Evolutionary conservation across 257 asterid species (phyloP).

Genomic region (Fraxinus excelsior): DNA sequence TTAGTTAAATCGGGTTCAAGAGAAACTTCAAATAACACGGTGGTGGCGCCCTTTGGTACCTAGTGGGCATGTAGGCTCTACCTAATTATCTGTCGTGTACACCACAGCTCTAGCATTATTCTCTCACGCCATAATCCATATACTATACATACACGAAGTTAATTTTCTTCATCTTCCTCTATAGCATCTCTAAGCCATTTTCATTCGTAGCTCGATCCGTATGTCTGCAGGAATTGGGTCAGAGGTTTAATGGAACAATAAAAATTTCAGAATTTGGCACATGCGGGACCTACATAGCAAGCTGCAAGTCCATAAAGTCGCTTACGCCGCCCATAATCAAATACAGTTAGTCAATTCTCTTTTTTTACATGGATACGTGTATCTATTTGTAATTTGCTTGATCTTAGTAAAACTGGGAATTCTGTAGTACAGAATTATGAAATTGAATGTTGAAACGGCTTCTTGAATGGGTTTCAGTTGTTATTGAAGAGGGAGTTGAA

Average conservation of each 20-base stretch:
- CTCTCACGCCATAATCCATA: slow-evolving; percentile 10
- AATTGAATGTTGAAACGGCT: slow-evolving; percentile 24
- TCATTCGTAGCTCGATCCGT: neutral
- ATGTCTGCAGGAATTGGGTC: neutral
- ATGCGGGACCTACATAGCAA: slow-evolving; percentile 35
- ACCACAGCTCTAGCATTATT: slow-evolving; percentile 46
- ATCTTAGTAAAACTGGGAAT: slow-evolving; percentile 1
- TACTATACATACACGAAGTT: neutral
- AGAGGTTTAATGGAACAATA: slow-evolving; percentile 24
- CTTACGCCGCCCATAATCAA: slow-evolving; percentile 15
- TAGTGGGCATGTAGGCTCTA: slow-evolving; percentile 27
- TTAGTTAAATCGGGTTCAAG: too few relatives aligned
- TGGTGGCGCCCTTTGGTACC: slow-evolving; percentile 23
- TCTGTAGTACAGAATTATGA: slow-evolving; percentile 25
- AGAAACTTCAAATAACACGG: too few relatives aligned
- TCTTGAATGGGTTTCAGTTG: slow-evolving; percentile 31
- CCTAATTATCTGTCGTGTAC: slow-evolving; percentile 28
- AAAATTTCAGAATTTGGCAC: slow-evolving; percentile 33
- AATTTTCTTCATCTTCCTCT: neutral
- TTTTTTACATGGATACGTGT: slow-evolving; percentile 9
- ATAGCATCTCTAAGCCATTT: neutral
- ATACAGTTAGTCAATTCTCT: slow-evolving; percentile 22
- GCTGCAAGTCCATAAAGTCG: slow-evolving; percentile 2
- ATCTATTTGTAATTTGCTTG: slow-evolving; percentile 1
- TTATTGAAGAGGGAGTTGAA: slow-evolving; percentile 15